A percentile compares a stretch with the other conserved stretches of the same genome.
Conservation (phyloP, 73 alveolate genomes). For the Tetrahymena elliotti region DNA sequence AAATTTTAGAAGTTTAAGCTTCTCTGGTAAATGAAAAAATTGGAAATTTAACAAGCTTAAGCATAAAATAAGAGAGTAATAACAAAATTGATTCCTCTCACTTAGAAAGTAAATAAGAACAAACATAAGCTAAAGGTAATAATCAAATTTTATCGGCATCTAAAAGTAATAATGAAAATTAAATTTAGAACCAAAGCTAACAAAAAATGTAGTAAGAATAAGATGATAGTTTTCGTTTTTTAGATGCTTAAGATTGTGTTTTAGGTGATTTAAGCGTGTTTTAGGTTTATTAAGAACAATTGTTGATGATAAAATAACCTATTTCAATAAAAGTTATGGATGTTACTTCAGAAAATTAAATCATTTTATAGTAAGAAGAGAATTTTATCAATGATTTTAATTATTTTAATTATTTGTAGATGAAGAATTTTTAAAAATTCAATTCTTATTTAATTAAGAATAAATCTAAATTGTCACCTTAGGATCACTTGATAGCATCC, state of each 20-base stretch:
- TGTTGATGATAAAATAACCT: not conserved
- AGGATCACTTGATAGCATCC: not conserved
- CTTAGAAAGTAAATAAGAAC: not conserved
- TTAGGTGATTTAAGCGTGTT: not conserved
- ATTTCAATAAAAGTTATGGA: not conserved
- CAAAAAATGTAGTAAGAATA: not conserved
- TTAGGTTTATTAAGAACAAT: not conserved
- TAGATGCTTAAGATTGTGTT: not conserved
- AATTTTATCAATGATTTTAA: not conserved
- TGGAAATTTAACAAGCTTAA: too few relatives aligned
- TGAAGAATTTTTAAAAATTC: not conserved
- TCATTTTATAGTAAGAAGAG: not conserved
- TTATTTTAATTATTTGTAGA: not conserved
- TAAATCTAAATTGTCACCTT: not conserved
- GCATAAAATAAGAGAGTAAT: not conserved
- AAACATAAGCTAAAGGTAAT: not conserved
- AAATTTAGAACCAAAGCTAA: not conserved
- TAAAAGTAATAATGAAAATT: not conserved
- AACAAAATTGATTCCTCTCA: not conserved
- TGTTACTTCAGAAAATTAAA: not conserved
- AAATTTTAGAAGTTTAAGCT: not conserved
- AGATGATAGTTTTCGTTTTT: not conserved
- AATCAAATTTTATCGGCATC: not conserved
- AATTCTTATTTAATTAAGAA: not conserved
- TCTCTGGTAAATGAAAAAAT: not conserved